Percentiles rank a stretch among this genome's conserved stretches.
Conservation (phyloP, 2,329 filamentous ascomycete genomes). For the Fusarium secorum region DNA sequence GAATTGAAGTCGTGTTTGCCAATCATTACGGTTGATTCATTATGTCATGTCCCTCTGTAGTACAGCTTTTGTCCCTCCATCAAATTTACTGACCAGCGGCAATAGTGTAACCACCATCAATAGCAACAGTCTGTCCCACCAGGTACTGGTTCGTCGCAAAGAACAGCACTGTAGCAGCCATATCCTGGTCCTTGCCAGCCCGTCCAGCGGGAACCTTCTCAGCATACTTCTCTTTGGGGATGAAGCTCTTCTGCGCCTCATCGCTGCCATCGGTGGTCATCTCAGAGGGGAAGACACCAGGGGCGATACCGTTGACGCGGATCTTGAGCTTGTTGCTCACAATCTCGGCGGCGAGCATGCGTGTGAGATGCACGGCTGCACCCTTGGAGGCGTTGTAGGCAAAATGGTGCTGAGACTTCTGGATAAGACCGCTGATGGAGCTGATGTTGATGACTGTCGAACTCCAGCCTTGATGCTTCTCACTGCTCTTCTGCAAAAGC, state of each 20-base stretch:
- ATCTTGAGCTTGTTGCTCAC: conserved; percentile 66
- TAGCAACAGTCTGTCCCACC: conserved; percentile 53
- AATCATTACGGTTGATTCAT: neutral
- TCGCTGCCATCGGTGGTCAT: conserved; percentile 67
- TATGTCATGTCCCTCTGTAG: neutral
- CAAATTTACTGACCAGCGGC: conserved; percentile 41
- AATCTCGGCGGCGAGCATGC: conserved; percentile 70
- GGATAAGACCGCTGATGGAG: conserved; percentile 71
- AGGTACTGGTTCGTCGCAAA: conserved; percentile 55
- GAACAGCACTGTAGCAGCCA: conserved; percentile 72
- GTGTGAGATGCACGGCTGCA: conserved; percentile 68
- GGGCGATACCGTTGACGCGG: conserved; percentile 77
- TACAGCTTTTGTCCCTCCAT: neutral
- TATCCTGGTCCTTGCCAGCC: conserved; percentile 75
- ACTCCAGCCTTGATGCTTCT: conserved; percentile 57
- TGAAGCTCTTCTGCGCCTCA: conserved; percentile 64
- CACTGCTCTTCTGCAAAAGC: conserved; percentile 62
- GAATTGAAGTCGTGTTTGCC: neutral
- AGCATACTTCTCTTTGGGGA: conserved; percentile 64
- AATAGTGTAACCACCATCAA: conserved; percentile 56
- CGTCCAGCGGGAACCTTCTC: conserved; percentile 69
- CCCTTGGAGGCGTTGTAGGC: conserved; percentile 71
- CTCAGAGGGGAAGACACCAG: conserved; percentile 75
- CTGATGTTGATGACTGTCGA: conserved; percentile 72
- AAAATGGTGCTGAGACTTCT: conserved; percentile 70